Conservation (phyloP, 345 rosid genomes). For the Aquilaria yunnanensis region DNA sequence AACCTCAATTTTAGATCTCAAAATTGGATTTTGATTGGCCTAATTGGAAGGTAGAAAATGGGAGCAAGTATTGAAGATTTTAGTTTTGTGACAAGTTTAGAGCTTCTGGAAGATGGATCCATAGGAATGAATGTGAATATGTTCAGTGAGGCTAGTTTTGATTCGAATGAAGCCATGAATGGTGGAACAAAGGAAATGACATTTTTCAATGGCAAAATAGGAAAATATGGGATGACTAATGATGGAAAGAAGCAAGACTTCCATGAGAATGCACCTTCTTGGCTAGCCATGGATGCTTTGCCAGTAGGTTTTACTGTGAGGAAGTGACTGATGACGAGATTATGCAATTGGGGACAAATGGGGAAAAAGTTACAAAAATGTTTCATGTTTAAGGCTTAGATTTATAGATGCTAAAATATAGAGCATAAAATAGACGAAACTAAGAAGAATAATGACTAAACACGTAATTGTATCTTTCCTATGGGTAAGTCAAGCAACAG, state of each 20-base stretch:
- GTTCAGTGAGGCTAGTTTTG: constrained; percentile 5
- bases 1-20: background rate
- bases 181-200: constrained; percentile 14
- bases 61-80: constrained; percentile 1
- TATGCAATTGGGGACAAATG: too few relatives aligned
- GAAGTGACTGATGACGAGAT: constrained; percentile 11
- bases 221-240: constrained; percentile 34
- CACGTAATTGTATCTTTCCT: too few relatives aligned
- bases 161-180: background rate
- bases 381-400: too few relatives aligned
- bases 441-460: too few relatives aligned
- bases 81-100: background rate
- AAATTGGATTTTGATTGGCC: constrained; percentile 14
- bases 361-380: too few relatives aligned
- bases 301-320: constrained; percentile 56
- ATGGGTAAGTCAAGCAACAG: too few relatives aligned
- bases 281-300: constrained; percentile 25
- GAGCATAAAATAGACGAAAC: too few relatives aligned
- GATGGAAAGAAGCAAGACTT: constrained; percentile 42
- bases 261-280: constrained; percentile 10
- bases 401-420: too few relatives aligned
- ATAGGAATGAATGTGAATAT: constrained; percentile 1
- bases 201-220: constrained; percentile 23
- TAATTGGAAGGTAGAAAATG: constrained; percentile 12
- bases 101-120: background rate